Conservation (phyloP, 495 filamentous ascomycete species). For the Aspergillus bertholletiae region DNA sequence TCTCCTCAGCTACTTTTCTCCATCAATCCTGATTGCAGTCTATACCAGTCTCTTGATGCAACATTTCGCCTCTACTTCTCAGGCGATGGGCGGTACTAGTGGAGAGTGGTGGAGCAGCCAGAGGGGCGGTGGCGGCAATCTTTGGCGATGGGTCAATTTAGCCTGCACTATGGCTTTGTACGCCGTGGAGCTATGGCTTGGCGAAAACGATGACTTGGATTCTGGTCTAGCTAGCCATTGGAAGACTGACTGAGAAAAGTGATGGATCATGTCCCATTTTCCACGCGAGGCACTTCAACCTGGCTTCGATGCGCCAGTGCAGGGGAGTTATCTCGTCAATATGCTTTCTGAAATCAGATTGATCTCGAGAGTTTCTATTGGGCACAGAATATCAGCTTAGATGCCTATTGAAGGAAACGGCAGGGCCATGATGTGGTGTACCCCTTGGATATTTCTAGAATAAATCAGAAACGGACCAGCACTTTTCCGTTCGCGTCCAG, state of each 20-base stretch:
- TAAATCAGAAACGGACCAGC: neutral
- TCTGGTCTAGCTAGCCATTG: slow-evolving; percentile 72
- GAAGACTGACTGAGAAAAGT: slow-evolving; percentile 74
- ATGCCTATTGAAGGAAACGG: neutral
- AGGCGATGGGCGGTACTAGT: slow-evolving; percentile 52
- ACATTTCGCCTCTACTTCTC: slow-evolving; percentile 76
- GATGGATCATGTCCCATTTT: neutral
- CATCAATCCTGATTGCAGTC: slow-evolving; percentile 86
- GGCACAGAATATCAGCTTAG: neutral
- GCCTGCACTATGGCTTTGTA: slow-evolving; percentile 84
- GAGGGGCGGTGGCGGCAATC: slow-evolving; percentile 74
- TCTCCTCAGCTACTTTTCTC: slow-evolving; percentile 86
- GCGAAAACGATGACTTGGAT: slow-evolving; percentile 68
- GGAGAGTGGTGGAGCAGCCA: slow-evolving; percentile 85
- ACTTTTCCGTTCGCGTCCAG: neutral
- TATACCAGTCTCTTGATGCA: slow-evolving; percentile 97
- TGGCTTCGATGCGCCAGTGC: neutral
- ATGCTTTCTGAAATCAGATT: neutral
- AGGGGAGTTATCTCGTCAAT: neutral
- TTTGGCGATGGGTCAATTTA: slow-evolving; percentile 92
- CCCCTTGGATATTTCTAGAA: neutral
- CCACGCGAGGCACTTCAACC: neutral
- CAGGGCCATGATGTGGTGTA: neutral
- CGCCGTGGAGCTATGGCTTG: slow-evolving; percentile 80
- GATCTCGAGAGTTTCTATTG: neutral